Percentiles rank a stretch among this genome's conserved stretches.
These are phyloP conservation scores for Herpetospermum pedunculosum DNA, from an alignment of 306 rosid species.

Conservation along the genomic window DNA sequence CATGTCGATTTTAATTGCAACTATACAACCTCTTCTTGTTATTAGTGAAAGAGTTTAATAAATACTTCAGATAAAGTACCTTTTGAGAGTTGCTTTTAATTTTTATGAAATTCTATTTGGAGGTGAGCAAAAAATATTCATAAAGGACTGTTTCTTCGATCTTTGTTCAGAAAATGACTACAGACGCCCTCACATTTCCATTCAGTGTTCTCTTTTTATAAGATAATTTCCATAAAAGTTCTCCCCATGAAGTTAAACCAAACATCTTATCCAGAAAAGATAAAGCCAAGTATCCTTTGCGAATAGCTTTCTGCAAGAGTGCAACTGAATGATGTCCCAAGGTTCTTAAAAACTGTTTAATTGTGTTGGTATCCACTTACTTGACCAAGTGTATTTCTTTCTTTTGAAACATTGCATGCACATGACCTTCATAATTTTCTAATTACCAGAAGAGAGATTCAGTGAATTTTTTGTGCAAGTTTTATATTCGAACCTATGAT, in stretches of 20 bases:
- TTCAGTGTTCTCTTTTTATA: not conserved
- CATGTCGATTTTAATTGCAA: constrained; percentile 4
- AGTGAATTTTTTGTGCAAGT: not conserved
- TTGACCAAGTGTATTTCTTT: not conserved
- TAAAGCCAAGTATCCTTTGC: not conserved
- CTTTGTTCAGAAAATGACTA: not conserved
- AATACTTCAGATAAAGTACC: not conserved
- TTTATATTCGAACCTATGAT: not conserved
- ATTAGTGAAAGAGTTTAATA: not conserved
- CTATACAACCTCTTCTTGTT: not conserved
- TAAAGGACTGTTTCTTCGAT: not conserved
- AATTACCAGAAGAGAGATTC: not conserved
- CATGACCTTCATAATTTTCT: not conserved
- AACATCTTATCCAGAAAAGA: not conserved
- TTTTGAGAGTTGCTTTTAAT: not conserved
- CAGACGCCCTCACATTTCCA: not conserved
- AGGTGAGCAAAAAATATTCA: not conserved
- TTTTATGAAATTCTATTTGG: not conserved
- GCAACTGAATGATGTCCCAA: not conserved
- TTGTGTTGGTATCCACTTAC: not conserved
- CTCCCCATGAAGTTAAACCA: not conserved
- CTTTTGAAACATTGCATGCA: not conserved
- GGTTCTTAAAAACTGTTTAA: not conserved
- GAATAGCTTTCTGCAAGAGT: not conserved
- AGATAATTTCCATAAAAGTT: not conserved